Base-by-base conservation (phyloP, 768 basidiomycete species). In the Trametes gibbosa region DNA sequence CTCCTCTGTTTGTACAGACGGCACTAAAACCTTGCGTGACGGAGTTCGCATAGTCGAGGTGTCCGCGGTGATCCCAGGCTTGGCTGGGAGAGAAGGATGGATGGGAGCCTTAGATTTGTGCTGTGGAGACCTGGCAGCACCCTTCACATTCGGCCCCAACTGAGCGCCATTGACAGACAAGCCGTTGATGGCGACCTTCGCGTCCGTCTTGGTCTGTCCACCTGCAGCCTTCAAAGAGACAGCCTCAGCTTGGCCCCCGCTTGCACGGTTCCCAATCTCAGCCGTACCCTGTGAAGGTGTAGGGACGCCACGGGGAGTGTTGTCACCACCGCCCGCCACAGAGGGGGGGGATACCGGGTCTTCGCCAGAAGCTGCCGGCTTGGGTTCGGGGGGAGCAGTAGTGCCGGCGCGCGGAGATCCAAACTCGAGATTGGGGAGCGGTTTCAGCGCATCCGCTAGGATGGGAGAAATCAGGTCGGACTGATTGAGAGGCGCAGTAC, bases 381-480 rank as follows among this genome's bases (percentile, higher is more conserved):
- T 21, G 12, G 49, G 12, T 7, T 52, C 45, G 1, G 29, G 27
- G 23, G 45, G 35, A 19, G 35, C 50, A 13, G 40, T 24, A 5
- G 60, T 7, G 1, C 27, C 53, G 3, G 34, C 40, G 16, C 52
- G 46, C 6, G 64, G 55, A 10, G 64, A 57, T 8, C 61, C 61
- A 19, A 56, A 42, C 16, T 65, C 69, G 54, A 59, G 79, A 71
- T 55, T 84, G 79, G 35, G 88, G 81, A 90, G 72, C 16, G 86
- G 79, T 66, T 74, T 83, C 47, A 89, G 75, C 27, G 84, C 78
- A 62, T 84, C 85, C 50, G 82, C 81, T 21, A 86, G 76, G 53
- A 89, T 86, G 1, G 89, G 87, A 2, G 89, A 89, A 46, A 89
- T 87, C 54, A 68, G 41, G 46, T 56, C 57, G 16, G 50, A 16